Evolutionary conservation across 495 filamentous ascomycete genomes (phyloP), one percentile per base, ranked within the genome.

Genomic region (Lophium mytilinum): DNA sequence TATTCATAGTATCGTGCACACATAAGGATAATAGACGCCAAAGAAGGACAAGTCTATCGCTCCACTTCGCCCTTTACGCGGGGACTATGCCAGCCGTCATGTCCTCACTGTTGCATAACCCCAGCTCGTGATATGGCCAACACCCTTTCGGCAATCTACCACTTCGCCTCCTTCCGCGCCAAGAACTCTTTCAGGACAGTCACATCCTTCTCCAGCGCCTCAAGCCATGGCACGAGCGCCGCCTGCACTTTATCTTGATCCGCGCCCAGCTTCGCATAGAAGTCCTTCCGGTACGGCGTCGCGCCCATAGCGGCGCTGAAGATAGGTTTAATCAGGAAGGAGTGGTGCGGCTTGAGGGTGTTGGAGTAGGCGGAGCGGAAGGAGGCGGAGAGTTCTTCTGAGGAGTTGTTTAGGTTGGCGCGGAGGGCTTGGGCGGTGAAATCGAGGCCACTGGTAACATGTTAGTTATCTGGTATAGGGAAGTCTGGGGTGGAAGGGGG

Each of bases 221-320:
- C 75, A 48, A 96, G 77, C 79, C 91, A 95, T 61, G 75, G 71
- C 61, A 72, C 70, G 66, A 96, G 62, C 63, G 84, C 78, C 19
- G 67, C 68, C 14, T 75, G 52, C 49, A 94, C 83, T 70, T 83
- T 78, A 35, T 66, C 73, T 62, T 79, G 64, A 64, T 91, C 81
- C 7, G 73, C 73, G 12, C 88, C 92, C 21, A 97, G 73, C 79
- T 96, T 96, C 48, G 64, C 67, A 67, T 95, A 96, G 68, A 97
- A 97, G 66, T 88, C 85, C 60, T 86, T 88, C 41, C 90, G 83
- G 78, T 95, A 95, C 2, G 94, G 93, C 63, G 86, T 90, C 9
- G 89, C 90, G 58, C 80, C 79, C 89, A 97, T 95, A 61, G 94
- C 93, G 53, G 89, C 84, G 61, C 78, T 85, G 78, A 96, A 96